Percentiles rank a stretch among this genome's conserved stretches.
Conservation (phyloP, 148 eudicot species). For the Pharnaceum exiguum region DNA sequence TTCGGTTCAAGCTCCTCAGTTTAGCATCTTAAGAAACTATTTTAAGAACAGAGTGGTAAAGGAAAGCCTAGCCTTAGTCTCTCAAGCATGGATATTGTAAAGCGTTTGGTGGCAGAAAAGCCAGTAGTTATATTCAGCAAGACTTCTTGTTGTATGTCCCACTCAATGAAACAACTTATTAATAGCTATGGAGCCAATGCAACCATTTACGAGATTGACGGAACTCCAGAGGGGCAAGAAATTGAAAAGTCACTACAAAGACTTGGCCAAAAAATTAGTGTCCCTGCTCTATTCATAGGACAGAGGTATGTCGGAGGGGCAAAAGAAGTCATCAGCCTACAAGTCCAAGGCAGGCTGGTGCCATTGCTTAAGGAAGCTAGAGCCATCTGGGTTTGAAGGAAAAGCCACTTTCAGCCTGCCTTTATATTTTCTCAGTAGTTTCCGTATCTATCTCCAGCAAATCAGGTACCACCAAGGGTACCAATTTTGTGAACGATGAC, state of each 20-base stretch:
- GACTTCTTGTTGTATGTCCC: slow-evolving; percentile 21
- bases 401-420: not conserved
- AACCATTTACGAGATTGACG: slow-evolving; percentile 21
- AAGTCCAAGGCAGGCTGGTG: slow-evolving; percentile 14
- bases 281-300: slow-evolving; percentile 30
- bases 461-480: not conserved
- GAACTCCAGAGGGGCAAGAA: slow-evolving; percentile 19
- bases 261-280: slow-evolving; percentile 24
- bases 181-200: slow-evolving; percentile 17
- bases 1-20: not conserved
- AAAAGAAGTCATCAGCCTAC: slow-evolving; percentile 30
- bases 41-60: not conserved
- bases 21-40: not conserved
- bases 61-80: not conserved
- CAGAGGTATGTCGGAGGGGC: slow-evolving; percentile 24
- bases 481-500: not conserved
- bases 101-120: slow-evolving; percentile 5
- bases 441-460: not conserved
- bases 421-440: not conserved
- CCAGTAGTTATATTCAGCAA: slow-evolving; percentile 22
- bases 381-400: slow-evolving; percentile 17
- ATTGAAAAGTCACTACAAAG: slow-evolving; percentile 22
- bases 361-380: slow-evolving; percentile 18
- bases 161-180: slow-evolving; percentile 20
- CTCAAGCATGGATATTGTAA: slow-evolving; percentile 2